Base-by-base conservation (phyloP, 179 eudicot genomes). In the Sideroxylon spinosum region DNA sequence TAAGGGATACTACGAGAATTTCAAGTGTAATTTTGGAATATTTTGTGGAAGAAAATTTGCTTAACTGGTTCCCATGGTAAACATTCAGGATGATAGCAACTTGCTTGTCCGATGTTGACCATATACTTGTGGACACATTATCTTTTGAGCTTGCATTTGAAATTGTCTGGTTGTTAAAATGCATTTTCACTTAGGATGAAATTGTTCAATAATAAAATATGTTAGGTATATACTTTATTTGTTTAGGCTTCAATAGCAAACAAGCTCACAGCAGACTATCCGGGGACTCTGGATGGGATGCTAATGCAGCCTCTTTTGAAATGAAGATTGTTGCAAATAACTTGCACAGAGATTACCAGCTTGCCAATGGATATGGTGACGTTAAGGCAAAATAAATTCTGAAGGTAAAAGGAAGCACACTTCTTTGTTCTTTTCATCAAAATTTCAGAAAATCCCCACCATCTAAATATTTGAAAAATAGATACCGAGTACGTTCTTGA, bases 301-400 rank as follows among this genome's bases (percentile, higher is more conserved):
- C 90, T 82, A 92, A 92, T 90, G 87, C 91, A 57, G 97, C 98
- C 59, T 89, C 97, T 74, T 92, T 93, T 83, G 91, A 90, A 76
- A 87, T 92, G 88, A 85, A 71, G 1, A 88, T 93, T 61, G 86
- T 85, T 44, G 81, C 93, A 55, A 90, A 91, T 82, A 86, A 82
- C 67, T 60, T 93, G 71, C 94, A 89, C 68, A 93, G 94, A 37
- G 97, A 93, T 76, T 90, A 79, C 85, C 98, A 92, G 83, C 93
- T 93, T 81, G 92, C 91, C 19, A 93, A 90, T 66, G 97, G 98
- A 20, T 86, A 90, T 71, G 97, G 94, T 22, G 88, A 68, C 76
- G 87, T 81, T 56, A 90, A 87, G 83, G 97, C 94, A 79, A 78
- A 86, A 85, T 80, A 86, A 68, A 81, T 90, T 77, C 82, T 87